Percentiles rank a stretch among this genome's conserved stretches.
Conservation (phyloP, 345 rosid species). For the Limnanthes douglasii region DNA sequence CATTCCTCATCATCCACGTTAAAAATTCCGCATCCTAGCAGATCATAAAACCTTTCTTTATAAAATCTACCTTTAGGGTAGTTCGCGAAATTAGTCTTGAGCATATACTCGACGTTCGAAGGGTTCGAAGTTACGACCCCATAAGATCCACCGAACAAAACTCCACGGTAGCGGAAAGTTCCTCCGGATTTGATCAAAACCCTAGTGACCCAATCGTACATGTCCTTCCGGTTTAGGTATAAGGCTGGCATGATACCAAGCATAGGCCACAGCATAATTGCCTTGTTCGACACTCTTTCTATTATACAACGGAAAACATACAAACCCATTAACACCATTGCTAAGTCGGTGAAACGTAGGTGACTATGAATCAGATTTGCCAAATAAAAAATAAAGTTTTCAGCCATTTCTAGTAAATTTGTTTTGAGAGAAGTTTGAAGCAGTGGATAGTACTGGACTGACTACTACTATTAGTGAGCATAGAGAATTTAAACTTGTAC, state of each 20-base stretch:
- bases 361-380: conserved; percentile 13
- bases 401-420: not conserved
- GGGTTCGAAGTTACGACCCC: conserved; percentile 46
- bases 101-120: conserved; percentile 42
- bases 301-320: conserved; percentile 34
- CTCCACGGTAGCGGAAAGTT: conserved; percentile 38
- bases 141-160: conserved; percentile 37
- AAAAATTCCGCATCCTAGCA: conserved; percentile 72
- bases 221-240: conserved; percentile 12
- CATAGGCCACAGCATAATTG: conserved; percentile 61
- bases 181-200: conserved; percentile 35
- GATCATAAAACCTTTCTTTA: conserved; percentile 44
- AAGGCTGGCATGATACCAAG: conserved; percentile 34
- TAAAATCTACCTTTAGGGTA: conserved; percentile 52
- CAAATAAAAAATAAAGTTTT: conserved; percentile 3
- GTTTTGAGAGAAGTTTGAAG: no score
- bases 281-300: conserved; percentile 32
- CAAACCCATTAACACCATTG: conserved; percentile 25
- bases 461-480: no score
- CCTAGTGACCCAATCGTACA: conserved; percentile 25
- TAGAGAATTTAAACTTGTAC: no score
- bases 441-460: no score
- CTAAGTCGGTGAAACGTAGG: conserved; percentile 22
- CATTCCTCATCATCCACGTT: conserved; percentile 45
- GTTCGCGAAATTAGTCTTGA: conserved; percentile 51